Percentiles rank a stretch among this genome's conserved stretches.
Conservation (phyloP, 495 filamentous ascomycete species). For the Chaetomium fimeti region DNA sequence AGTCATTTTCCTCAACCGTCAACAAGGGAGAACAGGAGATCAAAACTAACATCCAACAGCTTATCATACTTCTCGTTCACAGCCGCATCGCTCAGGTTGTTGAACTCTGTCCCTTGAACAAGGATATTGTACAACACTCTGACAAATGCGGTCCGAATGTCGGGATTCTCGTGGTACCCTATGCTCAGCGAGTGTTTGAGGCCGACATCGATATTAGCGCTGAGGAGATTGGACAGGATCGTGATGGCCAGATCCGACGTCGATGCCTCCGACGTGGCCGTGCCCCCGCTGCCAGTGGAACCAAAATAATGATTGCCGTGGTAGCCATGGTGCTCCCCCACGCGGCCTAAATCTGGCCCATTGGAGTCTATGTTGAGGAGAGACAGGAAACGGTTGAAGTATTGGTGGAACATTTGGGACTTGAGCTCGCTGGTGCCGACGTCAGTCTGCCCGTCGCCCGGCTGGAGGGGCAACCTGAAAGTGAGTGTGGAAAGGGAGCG, state of each 20-base stretch:
- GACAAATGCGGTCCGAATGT: conserved; percentile 66
- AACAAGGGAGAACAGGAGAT: not conserved
- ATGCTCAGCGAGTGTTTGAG: conserved; percentile 63
- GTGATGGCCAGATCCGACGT: conserved; percentile 60
- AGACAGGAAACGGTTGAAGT: conserved; percentile 63
- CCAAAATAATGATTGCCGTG: conserved; percentile 34
- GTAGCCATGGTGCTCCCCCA: conserved; percentile 18
- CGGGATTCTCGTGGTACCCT: conserved; percentile 64
- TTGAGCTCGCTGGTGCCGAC: conserved; percentile 62
- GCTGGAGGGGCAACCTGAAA: conserved; percentile 61
- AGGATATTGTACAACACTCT: conserved; percentile 66
- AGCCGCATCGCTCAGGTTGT: conserved; percentile 59
- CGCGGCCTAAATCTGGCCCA: conserved; percentile 42
- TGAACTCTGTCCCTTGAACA: conserved; percentile 66
- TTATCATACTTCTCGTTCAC: conserved; percentile 65
- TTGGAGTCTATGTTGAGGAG: conserved; percentile 55
- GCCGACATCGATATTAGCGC: conserved; percentile 67
- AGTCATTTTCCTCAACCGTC: conserved; percentile 6
- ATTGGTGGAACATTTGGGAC: conserved; percentile 63
- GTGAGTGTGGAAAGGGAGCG: conserved; percentile 60
- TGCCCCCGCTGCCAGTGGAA: conserved; percentile 45
- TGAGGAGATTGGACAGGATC: conserved; percentile 63
- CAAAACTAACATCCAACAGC: conserved; percentile 51
- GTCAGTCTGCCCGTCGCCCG: conserved; percentile 60
- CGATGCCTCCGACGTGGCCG: conserved; percentile 30